A percentile compares a stretch with the other conserved stretches of the same genome.
Evolutionary conservation across 1,284 basidiomycete species (phyloP).

Genomic region (Trametes sp.): DNA sequence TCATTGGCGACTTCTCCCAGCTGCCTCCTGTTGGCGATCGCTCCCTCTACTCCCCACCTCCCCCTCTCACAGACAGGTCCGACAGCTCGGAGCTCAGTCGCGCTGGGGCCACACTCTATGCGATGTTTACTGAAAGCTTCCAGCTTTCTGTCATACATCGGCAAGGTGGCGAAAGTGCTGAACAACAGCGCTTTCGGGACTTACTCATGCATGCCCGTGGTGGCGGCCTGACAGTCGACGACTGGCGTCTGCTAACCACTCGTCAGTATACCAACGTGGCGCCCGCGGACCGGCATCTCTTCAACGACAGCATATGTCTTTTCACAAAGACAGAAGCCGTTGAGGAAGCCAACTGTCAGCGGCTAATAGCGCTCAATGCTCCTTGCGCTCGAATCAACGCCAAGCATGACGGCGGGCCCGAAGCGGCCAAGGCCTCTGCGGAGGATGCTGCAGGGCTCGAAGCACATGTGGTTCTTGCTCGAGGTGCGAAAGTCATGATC

Average conservation of each 20-base stretch:
- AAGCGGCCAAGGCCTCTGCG: no score
- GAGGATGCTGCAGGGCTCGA: no score
- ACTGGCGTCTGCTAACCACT: neutral
- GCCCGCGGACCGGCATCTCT: neutral
- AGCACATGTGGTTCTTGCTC: no score
- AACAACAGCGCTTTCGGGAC: neutral
- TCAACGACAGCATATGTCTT: neutral
- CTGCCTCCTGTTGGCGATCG: conserved; percentile 8
- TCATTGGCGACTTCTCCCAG: conserved; percentile 5
- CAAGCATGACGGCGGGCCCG: no score
- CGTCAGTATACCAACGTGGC: neutral
- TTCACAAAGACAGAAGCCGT: conserved; percentile 5
- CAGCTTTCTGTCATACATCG: neutral
- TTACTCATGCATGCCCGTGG: neutral
- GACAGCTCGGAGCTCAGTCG: neutral
- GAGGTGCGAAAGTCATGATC: no score
- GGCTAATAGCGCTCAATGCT: neutral
- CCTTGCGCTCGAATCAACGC: conserved; percentile 9
- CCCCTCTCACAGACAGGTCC: neutral
- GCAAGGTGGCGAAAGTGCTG: neutral
- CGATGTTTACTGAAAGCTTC: neutral
- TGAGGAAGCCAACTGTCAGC: neutral
- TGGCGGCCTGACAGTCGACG: conserved; percentile 5
- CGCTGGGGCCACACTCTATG: neutral
- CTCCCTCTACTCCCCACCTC: neutral